Evolutionary conservation across 371 early-diverging fungal genomes (phyloP), one percentile per base, ranked within the genome.

Genomic region (Mortierella sp.): DNA sequence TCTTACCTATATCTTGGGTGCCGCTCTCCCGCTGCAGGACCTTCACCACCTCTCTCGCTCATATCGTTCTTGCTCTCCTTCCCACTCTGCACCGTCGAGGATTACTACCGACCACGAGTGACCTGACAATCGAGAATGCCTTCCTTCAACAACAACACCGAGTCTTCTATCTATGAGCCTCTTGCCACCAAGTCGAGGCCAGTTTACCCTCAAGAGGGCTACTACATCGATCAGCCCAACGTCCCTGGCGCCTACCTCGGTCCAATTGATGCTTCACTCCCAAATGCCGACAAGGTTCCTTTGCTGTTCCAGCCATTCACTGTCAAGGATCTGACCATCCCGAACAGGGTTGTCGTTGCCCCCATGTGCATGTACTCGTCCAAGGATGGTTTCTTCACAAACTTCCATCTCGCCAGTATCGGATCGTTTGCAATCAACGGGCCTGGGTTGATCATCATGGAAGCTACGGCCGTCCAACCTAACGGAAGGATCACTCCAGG

Each of bases 341-440:
- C 90, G 61, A 95, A 95, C 80, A 82, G 95, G n/a, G 72, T 93
- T 16, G 85, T 85, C 12, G 91, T 95, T 21, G 83, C 92, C 0
- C 96, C 96, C 22, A 95, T 95, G 95, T 85, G 90, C 84, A 85
- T 85, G 82, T 91, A 90, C 81, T 86, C 86, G 37, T 65, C 85
- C 27, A 67, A 82, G 12, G 86, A 85, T 45, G 90, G 90, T 0
- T 79, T 83, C 16, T 60, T 80, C 47, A 85, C 76, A 55, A 86
- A 88, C 62, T 89, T 84, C 58, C 95, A 94, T 58, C 57, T 93
- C 22, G 80, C 81, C 7, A 93, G 94, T 80, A 77, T 86, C 54
- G 87, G 90, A 31, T 81, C 89, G 34, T 92, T 84, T 58, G 94
- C 96, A 16, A 62, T 90, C 40, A 85, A 85, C 43, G 94, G 95